phyloP scores from a whole-genome alignment of 441 rosid genomes.

The Macaranga tanarius region DNA sequence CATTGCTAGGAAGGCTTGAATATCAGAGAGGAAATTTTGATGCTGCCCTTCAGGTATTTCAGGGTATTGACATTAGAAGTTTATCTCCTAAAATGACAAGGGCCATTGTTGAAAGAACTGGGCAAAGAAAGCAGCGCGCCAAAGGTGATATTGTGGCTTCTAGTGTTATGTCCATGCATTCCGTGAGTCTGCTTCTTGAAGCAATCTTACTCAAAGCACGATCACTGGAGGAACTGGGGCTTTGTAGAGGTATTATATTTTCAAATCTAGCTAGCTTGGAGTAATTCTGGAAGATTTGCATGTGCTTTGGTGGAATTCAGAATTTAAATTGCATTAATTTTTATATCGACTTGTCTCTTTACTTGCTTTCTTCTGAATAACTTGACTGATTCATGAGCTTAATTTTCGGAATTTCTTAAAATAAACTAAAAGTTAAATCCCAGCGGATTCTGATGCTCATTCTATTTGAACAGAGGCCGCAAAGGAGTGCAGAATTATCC shows the following conservation, averaged over 20 bases:
- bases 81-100: slow-evolving; percentile 65
- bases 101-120: slow-evolving; percentile 63
- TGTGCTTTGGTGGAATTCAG: background rate
- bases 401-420: background rate
- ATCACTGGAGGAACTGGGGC: slow-evolving; percentile 71
- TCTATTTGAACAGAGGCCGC: slow-evolving; percentile 70
- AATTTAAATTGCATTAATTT: background rate
- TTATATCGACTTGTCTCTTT: background rate
- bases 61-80: slow-evolving; percentile 70
- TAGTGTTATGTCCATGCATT: slow-evolving; percentile 77
- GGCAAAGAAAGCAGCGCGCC: slow-evolving; percentile 52
- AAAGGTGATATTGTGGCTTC: slow-evolving; percentile 47
- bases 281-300: background rate
- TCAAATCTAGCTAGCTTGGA: background rate
- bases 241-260: slow-evolving; percentile 46
- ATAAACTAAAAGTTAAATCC: background rate
- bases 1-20: slow-evolving; percentile 89
- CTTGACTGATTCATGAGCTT: background rate
- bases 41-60: slow-evolving; percentile 97
- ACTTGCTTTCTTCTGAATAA: background rate
- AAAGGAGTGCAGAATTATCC: slow-evolving; percentile 69
- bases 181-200: slow-evolving; percentile 82
- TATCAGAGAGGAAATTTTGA: slow-evolving; percentile 86
- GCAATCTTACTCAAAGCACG: slow-evolving; percentile 82
- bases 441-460: slow-evolving; percentile 28